These are phyloP conservation scores for Discostella stelligera DNA, from an alignment of 352 stramenopile genomes.

Conservation along the genomic window DNA sequence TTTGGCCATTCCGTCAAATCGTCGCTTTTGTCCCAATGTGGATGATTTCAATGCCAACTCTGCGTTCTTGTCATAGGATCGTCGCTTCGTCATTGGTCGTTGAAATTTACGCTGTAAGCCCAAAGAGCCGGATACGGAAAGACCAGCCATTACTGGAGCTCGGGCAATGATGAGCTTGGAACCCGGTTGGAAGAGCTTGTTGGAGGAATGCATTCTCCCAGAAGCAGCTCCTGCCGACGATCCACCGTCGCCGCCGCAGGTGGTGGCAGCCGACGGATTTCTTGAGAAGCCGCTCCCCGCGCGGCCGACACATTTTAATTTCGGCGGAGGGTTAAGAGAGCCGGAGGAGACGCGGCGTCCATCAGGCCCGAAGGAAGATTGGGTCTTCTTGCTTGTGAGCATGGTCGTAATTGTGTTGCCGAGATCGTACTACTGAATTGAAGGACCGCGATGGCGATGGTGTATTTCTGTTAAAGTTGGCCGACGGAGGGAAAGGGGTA, in stretches of 20 bases:
- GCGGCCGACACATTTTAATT: slow-evolving; percentile 27
- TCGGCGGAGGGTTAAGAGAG: neutral
- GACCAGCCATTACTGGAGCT: slow-evolving; percentile 56
- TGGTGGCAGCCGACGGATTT: neutral
- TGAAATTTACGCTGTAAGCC: slow-evolving; percentile 60
- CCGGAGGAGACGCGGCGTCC: slow-evolving; percentile 38
- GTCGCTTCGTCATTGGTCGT: slow-evolving; percentile 67
- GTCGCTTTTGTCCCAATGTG: slow-evolving; percentile 58
- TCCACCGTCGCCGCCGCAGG: neutral
- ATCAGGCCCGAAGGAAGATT: slow-evolving; percentile 58
- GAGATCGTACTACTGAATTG: too few relatives aligned
- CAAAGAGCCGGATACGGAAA: slow-evolving; percentile 28
- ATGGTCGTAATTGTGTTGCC: neutral
- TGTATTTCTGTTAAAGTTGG: too few relatives aligned
- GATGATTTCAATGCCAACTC: slow-evolving; percentile 55
- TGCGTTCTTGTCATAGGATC: slow-evolving; percentile 57
- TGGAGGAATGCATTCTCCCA: slow-evolving; percentile 1
- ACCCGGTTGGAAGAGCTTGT: slow-evolving; percentile 52
- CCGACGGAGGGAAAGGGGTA: neutral
- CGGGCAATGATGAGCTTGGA: slow-evolving; percentile 49
- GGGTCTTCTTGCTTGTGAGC: slow-evolving; percentile 30
- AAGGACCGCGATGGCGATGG: too few relatives aligned
- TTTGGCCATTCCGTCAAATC: slow-evolving; percentile 75
- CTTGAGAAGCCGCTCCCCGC: slow-evolving; percentile 22
- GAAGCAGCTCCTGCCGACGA: neutral